These are phyloP conservation scores for Helenozyma baotianmanensis DNA, from an alignment of 805 yeast genomes.

Conservation along the genomic window DNA sequence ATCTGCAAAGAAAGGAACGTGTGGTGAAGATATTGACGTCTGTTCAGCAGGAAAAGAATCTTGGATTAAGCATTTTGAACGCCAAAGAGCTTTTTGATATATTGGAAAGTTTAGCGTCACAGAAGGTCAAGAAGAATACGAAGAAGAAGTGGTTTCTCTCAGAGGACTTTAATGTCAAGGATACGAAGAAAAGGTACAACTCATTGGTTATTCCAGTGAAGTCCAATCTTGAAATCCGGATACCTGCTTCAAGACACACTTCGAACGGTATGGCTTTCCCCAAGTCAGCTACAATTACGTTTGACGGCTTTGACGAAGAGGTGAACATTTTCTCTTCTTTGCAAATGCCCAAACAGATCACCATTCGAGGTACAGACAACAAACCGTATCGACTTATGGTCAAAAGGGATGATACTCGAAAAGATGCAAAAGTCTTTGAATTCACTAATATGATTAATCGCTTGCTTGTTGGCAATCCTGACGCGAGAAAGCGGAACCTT, in stretches of 20 bases:
- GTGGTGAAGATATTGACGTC: slow-evolving; percentile 20
- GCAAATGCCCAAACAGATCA: slow-evolving; percentile 80
- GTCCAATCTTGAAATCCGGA: slow-evolving; percentile 60
- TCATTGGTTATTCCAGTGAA: slow-evolving; percentile 71
- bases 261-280: slow-evolving; percentile 40
- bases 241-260: slow-evolving; percentile 43
- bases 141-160: slow-evolving; percentile 32
- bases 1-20: slow-evolving; percentile 24
- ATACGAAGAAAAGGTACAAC: slow-evolving; percentile 25
- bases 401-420: slow-evolving; percentile 88
- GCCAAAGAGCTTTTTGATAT: slow-evolving; percentile 38
- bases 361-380: slow-evolving; percentile 75
- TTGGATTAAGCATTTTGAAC: slow-evolving; percentile 15
- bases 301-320: slow-evolving; percentile 57
- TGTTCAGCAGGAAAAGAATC: slow-evolving; percentile 11
- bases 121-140: slow-evolving; percentile 32
- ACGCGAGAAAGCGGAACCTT: slow-evolving; percentile 67
- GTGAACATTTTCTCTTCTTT: slow-evolving; percentile 75
- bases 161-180: slow-evolving; percentile 37
- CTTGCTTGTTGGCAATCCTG: slow-evolving; percentile 59
- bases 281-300: slow-evolving; percentile 42
- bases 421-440: slow-evolving; percentile 92
- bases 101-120: slow-evolving; percentile 40
- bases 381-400: slow-evolving; percentile 69
- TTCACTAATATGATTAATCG: slow-evolving; percentile 84